These are phyloP conservation scores for Hydnum rufescens DNA, from an alignment of 768 basidiomycete species.

Conservation along the genomic window DNA sequence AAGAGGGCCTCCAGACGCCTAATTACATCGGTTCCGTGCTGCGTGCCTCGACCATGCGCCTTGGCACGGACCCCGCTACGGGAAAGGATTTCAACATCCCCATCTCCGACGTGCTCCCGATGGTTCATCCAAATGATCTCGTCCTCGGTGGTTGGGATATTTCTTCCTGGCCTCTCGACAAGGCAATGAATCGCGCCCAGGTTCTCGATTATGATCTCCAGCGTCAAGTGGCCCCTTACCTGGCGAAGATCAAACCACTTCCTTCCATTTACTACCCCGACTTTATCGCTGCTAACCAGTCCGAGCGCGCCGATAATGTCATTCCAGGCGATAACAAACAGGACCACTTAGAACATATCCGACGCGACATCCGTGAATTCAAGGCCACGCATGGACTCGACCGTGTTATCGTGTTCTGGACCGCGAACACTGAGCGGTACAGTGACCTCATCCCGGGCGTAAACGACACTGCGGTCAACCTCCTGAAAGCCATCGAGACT, in stretches of 20 bases:
- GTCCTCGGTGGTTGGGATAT: constrained; percentile 99
- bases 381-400: constrained; percentile 68
- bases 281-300: constrained; percentile 96
- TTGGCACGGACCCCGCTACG: constrained; percentile 60
- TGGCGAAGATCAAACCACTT: constrained; percentile 64
- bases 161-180: constrained; percentile 62
- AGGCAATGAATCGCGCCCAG: constrained; percentile 82
- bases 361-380: constrained; percentile 86
- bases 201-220: constrained; percentile 95
- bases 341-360: constrained; percentile 76
- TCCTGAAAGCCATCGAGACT: constrained; percentile 59
- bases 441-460: constrained; percentile 84
- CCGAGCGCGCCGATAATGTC: constrained; percentile 85
- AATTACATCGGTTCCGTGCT: constrained; percentile 97
- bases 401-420: constrained; percentile 91
- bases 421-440: constrained; percentile 97
- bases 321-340: constrained; percentile 75
- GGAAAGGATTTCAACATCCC: constrained; percentile 89
- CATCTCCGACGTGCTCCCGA: constrained; percentile 79
- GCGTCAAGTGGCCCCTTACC: constrained; percentile 76
- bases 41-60: constrained; percentile 83
- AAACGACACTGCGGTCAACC: constrained; percentile 81
- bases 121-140: constrained; percentile 97
- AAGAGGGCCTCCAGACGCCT: constrained; percentile 75
- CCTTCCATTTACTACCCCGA: constrained; percentile 95